A percentile compares a stretch with the other conserved stretches of the same genome.
These are phyloP conservation scores for Botrytis porri DNA, from an alignment of 2,329 filamentous ascomycete genomes.

Conservation along the genomic window DNA sequence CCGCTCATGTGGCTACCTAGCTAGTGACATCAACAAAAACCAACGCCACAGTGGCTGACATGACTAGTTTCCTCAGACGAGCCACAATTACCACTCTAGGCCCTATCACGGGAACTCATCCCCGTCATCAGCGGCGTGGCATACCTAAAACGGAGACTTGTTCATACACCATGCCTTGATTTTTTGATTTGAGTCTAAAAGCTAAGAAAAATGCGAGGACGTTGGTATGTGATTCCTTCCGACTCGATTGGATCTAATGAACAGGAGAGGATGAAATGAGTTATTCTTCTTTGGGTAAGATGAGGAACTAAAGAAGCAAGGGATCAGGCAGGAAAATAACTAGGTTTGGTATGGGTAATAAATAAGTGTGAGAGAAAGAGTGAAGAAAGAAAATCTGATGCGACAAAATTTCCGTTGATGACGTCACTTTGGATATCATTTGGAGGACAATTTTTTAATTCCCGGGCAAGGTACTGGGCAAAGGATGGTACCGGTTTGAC, in stretches of 20 bases:
- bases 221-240: background rate
- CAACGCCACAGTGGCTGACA: conserved; percentile 1
- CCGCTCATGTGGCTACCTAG: conserved; percentile 1
- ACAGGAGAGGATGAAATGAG: background rate
- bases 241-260: background rate
- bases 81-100: background rate
- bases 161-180: conserved; percentile 3
- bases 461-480: background rate
- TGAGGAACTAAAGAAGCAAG: background rate
- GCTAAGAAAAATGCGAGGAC: background rate
- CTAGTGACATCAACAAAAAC: background rate
- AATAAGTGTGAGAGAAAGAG: background rate
- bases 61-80: background rate
- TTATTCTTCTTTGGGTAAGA: background rate
- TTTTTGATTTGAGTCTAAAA: conserved; percentile 2
- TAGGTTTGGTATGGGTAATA: background rate
- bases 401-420: background rate
- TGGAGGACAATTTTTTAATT: background rate
- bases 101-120: background rate
- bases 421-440: background rate
- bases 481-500: background rate
- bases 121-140: background rate
- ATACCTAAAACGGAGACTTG: conserved; percentile 8
- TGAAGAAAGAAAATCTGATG: conserved; percentile 1
- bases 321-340: too few relatives aligned